Conservation (phyloP, 352 stramenopile species). For the Phytopythium delawarense region DNA sequence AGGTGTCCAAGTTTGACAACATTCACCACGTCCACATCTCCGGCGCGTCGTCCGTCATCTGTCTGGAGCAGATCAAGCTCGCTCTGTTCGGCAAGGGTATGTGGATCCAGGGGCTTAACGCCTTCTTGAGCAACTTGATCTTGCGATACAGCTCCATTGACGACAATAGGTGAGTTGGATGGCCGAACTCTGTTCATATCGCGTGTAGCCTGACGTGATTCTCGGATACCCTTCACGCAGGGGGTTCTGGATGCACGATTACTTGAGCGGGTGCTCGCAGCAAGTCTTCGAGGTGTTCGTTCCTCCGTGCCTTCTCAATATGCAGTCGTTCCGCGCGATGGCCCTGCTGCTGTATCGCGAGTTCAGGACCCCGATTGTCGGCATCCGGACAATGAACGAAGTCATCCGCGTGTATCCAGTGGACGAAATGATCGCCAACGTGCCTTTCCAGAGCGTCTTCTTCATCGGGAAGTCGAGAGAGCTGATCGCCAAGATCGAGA, state of each 20-base stretch:
- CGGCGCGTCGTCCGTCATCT: constrained; percentile 62
- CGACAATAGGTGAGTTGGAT: constrained; percentile 31
- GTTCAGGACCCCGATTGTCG: constrained; percentile 50
- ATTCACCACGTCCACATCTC: constrained; percentile 70
- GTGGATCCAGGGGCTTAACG: constrained; percentile 65
- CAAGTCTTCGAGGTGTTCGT: constrained; percentile 55
- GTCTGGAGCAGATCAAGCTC: constrained; percentile 70
- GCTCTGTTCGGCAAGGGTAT: constrained; percentile 70
- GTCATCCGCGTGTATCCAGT: constrained; percentile 43
- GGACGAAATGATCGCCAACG: constrained; percentile 38
- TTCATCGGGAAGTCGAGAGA: constrained; percentile 51
- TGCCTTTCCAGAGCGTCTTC: constrained; percentile 56
- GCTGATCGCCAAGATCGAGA: constrained; percentile 50
- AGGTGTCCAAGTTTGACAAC: constrained; percentile 78
- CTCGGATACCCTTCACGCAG: constrained; percentile 11
- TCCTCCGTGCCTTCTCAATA: constrained; percentile 43
- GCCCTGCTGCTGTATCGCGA: constrained; percentile 65
- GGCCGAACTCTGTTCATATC: neutral
- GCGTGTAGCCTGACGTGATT: neutral
- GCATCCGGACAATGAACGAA: constrained; percentile 51
- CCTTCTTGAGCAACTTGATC: constrained; percentile 76
- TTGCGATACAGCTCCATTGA: constrained; percentile 42
- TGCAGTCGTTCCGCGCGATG: constrained; percentile 44
- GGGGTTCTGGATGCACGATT: constrained; percentile 60
- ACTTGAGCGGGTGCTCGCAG: constrained; percentile 49